Evolutionary conservation across 768 basidiomycete species (phyloP).

Genomic region (Chalciporus pseudorubinellus): DNA sequence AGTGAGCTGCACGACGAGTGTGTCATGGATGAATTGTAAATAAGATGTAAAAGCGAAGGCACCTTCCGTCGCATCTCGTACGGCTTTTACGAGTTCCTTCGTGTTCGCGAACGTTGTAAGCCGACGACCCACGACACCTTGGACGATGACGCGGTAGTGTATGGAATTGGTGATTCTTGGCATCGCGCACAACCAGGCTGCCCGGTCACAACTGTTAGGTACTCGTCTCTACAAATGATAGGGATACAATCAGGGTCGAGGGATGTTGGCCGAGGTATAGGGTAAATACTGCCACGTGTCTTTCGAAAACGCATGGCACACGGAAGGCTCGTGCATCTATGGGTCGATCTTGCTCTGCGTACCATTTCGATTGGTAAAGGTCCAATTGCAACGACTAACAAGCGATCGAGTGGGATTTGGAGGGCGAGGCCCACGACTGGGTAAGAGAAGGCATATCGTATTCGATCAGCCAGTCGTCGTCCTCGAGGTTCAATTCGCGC

Average conservation of each 20-base stretch:
- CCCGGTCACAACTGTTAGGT: too few relatives aligned
- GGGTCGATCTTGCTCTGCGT: neutral
- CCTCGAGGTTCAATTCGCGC: too few relatives aligned
- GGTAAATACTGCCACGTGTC: neutral
- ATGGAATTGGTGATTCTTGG: too few relatives aligned
- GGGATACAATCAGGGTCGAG: neutral
- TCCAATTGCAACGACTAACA: neutral
- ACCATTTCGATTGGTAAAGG: neutral
- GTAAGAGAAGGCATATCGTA: too few relatives aligned
- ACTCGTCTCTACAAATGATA: neutral
- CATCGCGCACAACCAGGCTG: neutral
- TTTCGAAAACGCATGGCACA: neutral
- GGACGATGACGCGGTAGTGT: conserved; percentile 2
- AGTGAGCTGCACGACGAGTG: conserved; percentile 10
- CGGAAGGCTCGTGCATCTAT: neutral
- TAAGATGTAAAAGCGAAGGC: neutral
- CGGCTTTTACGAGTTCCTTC: conserved; percentile 12
- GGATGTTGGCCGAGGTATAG: too few relatives aligned
- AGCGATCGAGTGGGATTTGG: neutral
- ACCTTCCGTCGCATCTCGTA: conserved; percentile 17
- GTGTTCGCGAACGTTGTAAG: neutral
- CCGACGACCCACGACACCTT: neutral
- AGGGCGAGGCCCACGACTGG: too few relatives aligned
- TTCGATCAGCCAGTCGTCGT: too few relatives aligned
- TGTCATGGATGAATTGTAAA: neutral